Base-by-base conservation (phyloP, 208 protist genomes). In the Trichomonas gallinae region DNA sequence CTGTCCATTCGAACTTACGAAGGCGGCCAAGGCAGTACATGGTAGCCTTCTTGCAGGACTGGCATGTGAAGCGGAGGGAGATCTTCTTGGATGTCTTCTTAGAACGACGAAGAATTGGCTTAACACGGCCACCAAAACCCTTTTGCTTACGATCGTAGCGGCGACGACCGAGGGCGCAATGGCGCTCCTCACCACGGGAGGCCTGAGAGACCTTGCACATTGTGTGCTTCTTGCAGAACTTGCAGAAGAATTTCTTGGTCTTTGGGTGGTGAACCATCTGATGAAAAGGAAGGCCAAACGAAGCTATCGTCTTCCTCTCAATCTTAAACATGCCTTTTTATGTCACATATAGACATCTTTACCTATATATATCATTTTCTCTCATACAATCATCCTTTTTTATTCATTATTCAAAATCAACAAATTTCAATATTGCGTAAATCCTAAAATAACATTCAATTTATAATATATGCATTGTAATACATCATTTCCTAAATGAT, bases 231-330 rank as follows among this genome's bases (percentile, higher is more conserved):
- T 89, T 89, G 83, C 83, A 89, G 83, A 89, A 89, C 36, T 89
- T 89, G 83, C 83, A 89, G 40, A 48, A 89, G 83, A 89, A 89
- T 89, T 89, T 89, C 83, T 89, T 89, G 36, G 83, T 89, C 36
- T 89, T 89, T 89, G 83, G 83, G 40, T 89, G 40, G 40, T 89
- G 83, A 31, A 89, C 83, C 83, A 89, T 89, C 36, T n/a, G 83
- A 42, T 31, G n/a, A 44, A 89, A 89, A 89, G 83, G 83, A 89
- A 9, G 83, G 83, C 83, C 83, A 89, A 89, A 89, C 34, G 58
- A 17, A n/a, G 11, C 26, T 72, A 72, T 72, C 58, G 58, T 72
- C 26, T 26, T 72, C 58, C 58, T 21, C 58, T 72, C 58, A 72
- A 72, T 72, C n/a, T 51, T 51, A 51, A 15, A 15, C 13, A 15